Percentiles rank a stretch among this genome's conserved stretches.
These are phyloP conservation scores for Boletus subluridellus DNA, from an alignment of 1,284 basidiomycete genomes.

Conservation along the genomic window DNA sequence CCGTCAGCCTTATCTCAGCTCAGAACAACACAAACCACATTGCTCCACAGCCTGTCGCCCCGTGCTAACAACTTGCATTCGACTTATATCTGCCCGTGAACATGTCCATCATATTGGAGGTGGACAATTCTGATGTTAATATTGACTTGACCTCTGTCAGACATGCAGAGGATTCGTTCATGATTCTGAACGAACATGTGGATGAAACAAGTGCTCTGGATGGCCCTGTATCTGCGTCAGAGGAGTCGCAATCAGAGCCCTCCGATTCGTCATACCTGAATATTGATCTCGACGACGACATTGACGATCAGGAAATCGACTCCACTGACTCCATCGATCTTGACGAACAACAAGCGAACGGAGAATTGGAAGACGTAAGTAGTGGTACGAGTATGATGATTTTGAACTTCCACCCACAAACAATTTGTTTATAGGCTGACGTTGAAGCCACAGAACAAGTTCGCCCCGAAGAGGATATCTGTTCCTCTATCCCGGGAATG, in stretches of 20 bases:
- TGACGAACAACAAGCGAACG: constrained; percentile 7
- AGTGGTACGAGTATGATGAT: background rate
- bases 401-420: background rate
- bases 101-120: constrained; percentile 22
- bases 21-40: background rate
- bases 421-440: constrained; percentile 14
- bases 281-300: constrained; percentile 13
- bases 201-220: constrained; percentile 4
- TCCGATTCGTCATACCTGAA: constrained; percentile 25
- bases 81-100: background rate
- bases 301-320: constrained; percentile 20
- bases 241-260: constrained; percentile 18
- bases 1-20: background rate
- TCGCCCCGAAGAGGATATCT: constrained; percentile 26
- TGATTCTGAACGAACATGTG: constrained; percentile 1
- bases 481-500: constrained; percentile 38
- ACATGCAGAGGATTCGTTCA: constrained; percentile 15
- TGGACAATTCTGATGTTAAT: constrained; percentile 11
- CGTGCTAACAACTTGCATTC: background rate
- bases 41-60: background rate
- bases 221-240: background rate
- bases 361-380: constrained; percentile 21
- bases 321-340: constrained; percentile 15
- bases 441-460: constrained; percentile 5
- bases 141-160: constrained; percentile 5